These are phyloP conservation scores for Venturia carpophila DNA, from an alignment of 2,329 filamentous ascomycete species.

Conservation along the genomic window DNA sequence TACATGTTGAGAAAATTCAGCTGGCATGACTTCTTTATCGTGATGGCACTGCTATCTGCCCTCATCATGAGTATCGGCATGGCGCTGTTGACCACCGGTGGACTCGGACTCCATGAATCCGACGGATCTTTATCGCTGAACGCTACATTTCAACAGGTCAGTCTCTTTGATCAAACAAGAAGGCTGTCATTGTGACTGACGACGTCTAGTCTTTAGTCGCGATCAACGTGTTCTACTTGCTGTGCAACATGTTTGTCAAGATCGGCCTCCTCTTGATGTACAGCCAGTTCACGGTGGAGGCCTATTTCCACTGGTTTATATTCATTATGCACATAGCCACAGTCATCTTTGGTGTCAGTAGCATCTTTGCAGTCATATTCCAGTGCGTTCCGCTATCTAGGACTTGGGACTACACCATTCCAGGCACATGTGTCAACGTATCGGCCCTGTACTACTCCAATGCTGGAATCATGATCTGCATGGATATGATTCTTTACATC, in stretches of 20 bases:
- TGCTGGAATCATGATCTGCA: constrained; percentile 32
- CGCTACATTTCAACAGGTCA: constrained; percentile 12
- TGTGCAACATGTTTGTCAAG: constrained; percentile 35
- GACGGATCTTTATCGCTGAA: not conserved
- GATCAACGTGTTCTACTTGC: constrained; percentile 33
- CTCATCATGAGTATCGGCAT: constrained; percentile 7
- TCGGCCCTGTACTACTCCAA: constrained; percentile 29
- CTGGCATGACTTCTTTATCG: constrained; percentile 7
- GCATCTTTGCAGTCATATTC: constrained; percentile 30
- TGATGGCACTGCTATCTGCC: constrained; percentile 12
- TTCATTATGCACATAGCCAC: constrained; percentile 30
- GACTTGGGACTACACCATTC: constrained; percentile 25
- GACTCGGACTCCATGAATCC: constrained; percentile 7
- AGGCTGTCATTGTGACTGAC: too few species aligned
- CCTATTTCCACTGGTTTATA: constrained; percentile 25
- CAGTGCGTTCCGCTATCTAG: constrained; percentile 32
- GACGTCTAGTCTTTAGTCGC: constrained; percentile 23
- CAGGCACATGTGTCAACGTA: constrained; percentile 31
- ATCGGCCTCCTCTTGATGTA: constrained; percentile 36
- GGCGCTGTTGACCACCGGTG: not conserved
- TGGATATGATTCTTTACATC: constrained; percentile 32
- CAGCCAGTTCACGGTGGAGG: constrained; percentile 29
- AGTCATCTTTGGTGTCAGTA: constrained; percentile 29
- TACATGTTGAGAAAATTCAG: not conserved
- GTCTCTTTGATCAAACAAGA: not conserved